These are phyloP conservation scores for Chrysosporium queenslandicum DNA, from an alignment of 2,329 filamentous ascomycete genomes.

Conservation along the genomic window DNA sequence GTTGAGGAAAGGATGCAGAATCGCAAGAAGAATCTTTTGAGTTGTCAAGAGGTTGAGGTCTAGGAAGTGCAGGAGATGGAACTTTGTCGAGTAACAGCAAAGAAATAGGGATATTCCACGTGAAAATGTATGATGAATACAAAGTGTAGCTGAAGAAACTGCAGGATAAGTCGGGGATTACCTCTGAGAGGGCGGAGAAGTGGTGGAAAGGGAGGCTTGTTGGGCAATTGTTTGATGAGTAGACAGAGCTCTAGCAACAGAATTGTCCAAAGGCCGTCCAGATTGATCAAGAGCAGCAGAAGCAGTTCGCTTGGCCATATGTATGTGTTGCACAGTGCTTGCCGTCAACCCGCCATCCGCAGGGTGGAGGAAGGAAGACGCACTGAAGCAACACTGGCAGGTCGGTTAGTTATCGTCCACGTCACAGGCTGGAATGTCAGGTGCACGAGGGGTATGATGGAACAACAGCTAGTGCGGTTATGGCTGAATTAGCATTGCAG, in stretches of 20 bases:
- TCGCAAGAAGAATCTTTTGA: constrained; percentile 14
- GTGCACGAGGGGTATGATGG: neutral
- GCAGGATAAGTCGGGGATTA: constrained; percentile 24
- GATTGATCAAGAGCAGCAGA: constrained; percentile 33
- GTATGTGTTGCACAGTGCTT: constrained; percentile 25
- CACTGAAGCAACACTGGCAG: constrained; percentile 13
- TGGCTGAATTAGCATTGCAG: neutral
- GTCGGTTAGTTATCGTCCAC: constrained; percentile 12
- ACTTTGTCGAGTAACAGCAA: neutral
- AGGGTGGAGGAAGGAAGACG: constrained; percentile 19
- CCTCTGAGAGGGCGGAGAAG: constrained; percentile 28
- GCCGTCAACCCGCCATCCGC: constrained; percentile 38
- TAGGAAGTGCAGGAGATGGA: neutral
- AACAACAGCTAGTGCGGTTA: neutral
- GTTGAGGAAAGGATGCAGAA: constrained; percentile 4
- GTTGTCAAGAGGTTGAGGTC: neutral
- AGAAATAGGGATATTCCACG: neutral
- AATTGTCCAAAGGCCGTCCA: constrained; percentile 26
- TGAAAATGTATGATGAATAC: neutral
- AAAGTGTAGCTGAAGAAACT: constrained; percentile 7
- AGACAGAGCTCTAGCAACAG: constrained; percentile 22
- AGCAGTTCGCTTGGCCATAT: constrained; percentile 41
- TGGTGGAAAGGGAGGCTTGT: constrained; percentile 19
- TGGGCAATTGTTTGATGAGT: constrained; percentile 23
- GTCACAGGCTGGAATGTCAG: constrained; percentile 2